These are phyloP conservation scores for Kalaharituber pfeilii DNA, from an alignment of 2,329 filamentous ascomycete species.

Conservation along the genomic window DNA sequence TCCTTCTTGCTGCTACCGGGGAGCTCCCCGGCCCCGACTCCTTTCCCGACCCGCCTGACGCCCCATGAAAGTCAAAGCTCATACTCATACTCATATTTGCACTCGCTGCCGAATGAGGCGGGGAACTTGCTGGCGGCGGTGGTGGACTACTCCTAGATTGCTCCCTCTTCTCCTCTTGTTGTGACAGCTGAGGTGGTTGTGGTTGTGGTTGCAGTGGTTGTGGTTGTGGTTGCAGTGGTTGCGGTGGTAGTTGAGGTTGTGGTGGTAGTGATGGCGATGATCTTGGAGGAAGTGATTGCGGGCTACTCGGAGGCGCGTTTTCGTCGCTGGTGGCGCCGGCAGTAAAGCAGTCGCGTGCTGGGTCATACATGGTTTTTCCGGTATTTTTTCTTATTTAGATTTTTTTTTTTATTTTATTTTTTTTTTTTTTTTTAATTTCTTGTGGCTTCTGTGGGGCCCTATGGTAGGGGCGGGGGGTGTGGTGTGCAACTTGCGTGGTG, in stretches of 20 bases:
- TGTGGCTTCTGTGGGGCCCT: no score
- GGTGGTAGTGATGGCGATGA: conserved; percentile 4
- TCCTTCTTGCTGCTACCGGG: not conserved
- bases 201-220: conserved; percentile 6
- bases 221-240: conserved; percentile 6
- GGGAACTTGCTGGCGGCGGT: not conserved
- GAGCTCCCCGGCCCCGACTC: not conserved
- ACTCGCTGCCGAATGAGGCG: not conserved
- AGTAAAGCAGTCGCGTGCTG: conserved; percentile 20
- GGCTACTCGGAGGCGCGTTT: conserved; percentile 12
- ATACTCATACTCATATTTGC: not conserved
- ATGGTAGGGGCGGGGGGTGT: no score
- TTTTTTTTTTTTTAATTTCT: no score
- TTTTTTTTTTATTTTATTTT: no score
- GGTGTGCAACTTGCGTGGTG: no score
- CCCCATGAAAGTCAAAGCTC: not conserved
- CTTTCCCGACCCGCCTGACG: not conserved
- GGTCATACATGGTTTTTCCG: conserved; percentile 24
- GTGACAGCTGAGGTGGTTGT: not conserved
- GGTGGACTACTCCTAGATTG: not conserved
- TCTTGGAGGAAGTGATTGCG: no score
- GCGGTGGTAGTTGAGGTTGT: conserved; percentile 5
- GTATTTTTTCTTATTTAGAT: no score
- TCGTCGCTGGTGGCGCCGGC: no score
- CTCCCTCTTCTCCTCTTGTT: no score